Evolutionary conservation across 2,329 filamentous ascomycete genomes (phyloP).

Genomic region (Cercospora sesami): DNA sequence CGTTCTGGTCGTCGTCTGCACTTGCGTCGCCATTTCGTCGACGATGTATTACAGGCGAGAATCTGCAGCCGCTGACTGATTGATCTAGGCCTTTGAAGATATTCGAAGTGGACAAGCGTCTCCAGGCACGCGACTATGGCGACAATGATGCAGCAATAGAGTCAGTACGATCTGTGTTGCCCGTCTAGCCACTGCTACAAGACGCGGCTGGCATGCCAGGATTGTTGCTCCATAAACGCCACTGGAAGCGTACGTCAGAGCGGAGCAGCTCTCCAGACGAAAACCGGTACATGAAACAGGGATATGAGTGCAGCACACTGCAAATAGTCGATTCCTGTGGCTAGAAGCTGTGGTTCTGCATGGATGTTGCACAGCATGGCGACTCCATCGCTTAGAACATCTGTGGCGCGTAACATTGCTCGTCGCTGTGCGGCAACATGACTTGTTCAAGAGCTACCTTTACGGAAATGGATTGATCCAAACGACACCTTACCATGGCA

Average conservation of each 20-base stretch:
- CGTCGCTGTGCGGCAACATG: not conserved
- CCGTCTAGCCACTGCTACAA: not conserved
- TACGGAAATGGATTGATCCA: not conserved
- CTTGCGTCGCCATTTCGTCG: constrained; percentile 28
- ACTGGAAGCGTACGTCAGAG: constrained; percentile 14
- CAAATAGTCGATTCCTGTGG: constrained; percentile 12
- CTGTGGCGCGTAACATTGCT: not conserved
- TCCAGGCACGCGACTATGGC: constrained; percentile 7
- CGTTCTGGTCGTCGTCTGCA: constrained; percentile 17
- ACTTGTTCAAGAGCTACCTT: not conserved
- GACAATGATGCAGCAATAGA: constrained; percentile 4
- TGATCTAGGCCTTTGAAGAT: not conserved
- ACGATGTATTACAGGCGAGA: not conserved
- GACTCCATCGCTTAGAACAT: not conserved
- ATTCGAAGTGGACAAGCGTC: not conserved
- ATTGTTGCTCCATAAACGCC: constrained; percentile 7
- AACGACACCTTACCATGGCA: constrained; percentile 8
- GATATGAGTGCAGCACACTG: constrained; percentile 2
- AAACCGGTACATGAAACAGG: constrained; percentile 19
- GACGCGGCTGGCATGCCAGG: constrained; percentile 11
- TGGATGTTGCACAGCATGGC: constrained; percentile 17
- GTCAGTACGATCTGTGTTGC: not conserved
- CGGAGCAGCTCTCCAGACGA: constrained; percentile 4
- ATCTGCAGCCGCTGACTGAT: not conserved
- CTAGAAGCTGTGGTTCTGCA: constrained; percentile 11